Evolutionary conservation across 768 basidiomycete genomes (phyloP).

Genomic region (Suillus decipiens): DNA sequence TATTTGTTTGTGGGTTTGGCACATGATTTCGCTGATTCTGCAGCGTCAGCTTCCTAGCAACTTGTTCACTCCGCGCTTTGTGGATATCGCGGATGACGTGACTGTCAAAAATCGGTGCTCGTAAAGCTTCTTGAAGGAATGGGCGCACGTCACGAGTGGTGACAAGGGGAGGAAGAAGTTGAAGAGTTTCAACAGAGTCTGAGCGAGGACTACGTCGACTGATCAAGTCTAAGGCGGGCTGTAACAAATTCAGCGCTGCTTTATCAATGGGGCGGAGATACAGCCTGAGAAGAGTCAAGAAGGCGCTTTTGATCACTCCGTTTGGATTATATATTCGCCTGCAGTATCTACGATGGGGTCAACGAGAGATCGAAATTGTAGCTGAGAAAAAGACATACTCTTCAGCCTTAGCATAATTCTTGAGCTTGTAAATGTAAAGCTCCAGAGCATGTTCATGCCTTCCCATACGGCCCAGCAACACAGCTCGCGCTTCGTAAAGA

Average conservation of each 20-base stretch:
- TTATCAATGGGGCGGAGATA: conserved; percentile 77
- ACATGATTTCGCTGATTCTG: conserved; percentile 61
- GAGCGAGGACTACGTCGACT: conserved; percentile 80
- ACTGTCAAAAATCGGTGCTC: conserved; percentile 68
- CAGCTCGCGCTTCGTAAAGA: conserved; percentile 88
- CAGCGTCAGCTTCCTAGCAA: conserved; percentile 69
- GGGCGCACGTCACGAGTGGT: conserved; percentile 75
- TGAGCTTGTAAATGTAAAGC: conserved; percentile 86
- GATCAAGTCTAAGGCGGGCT: conserved; percentile 87
- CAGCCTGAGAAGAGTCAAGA: conserved; percentile 81
- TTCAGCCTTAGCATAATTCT: conserved; percentile 86
- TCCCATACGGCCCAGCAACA: conserved; percentile 85
- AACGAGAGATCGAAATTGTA: background rate
- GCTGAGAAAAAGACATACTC: conserved; percentile 51
- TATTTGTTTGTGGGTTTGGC: conserved; percentile 60
- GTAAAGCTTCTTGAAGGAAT: conserved; percentile 73
- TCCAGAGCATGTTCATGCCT: conserved; percentile 95
- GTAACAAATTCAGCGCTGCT: conserved; percentile 57
- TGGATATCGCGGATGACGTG: conserved; percentile 68
- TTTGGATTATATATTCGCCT: conserved; percentile 70
- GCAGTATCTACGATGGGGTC: conserved; percentile 69
- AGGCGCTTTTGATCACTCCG: conserved; percentile 62
- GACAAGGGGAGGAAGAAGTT: conserved; percentile 89
- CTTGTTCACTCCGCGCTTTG: conserved; percentile 76
- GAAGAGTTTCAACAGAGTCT: conserved; percentile 78